Percentiles rank a stretch among this genome's conserved stretches.
Conservation (phyloP, 345 rosid genomes). For the Dipteronia sinensis region DNA sequence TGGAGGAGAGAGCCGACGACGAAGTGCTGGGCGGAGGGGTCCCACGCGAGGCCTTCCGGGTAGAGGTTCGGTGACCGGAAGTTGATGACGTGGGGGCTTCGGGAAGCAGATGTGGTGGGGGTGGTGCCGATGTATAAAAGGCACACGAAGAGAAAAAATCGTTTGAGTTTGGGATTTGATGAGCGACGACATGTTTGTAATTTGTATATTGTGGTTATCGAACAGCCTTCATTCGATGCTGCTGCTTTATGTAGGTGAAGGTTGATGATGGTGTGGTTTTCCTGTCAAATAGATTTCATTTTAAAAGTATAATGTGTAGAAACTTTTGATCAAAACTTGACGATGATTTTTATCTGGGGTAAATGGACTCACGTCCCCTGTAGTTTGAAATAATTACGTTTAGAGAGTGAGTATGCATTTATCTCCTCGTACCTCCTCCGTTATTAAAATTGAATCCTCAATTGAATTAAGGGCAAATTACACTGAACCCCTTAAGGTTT, state of each 20-base stretch:
- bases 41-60: constrained; percentile 77
- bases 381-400: too few relatives aligned
- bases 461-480: too few relatives aligned
- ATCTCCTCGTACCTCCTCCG: too few relatives aligned
- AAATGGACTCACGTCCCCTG: too few relatives aligned
- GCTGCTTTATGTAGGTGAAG: not conserved
- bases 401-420: too few relatives aligned
- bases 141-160: constrained; percentile 20
- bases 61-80: constrained; percentile 73
- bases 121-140: constrained; percentile 9
- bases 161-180: constrained; percentile 13
- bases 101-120: constrained; percentile 27
- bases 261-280: not conserved
- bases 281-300: not conserved
- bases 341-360: too few relatives aligned
- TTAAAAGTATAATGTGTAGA: too few relatives aligned
- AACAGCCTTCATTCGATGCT: not conserved
- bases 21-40: constrained; percentile 73
- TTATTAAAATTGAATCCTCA: too few relatives aligned
- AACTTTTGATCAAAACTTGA: too few relatives aligned
- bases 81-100: constrained; percentile 52
- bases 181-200: constrained; percentile 22
- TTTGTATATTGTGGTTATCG: not conserved
- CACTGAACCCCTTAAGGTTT: too few relatives aligned
- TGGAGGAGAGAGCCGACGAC: constrained; percentile 69